These are phyloP conservation scores for Brasilioporus rufonigricans DNA, from an alignment of 768 basidiomycete species.

Conservation along the genomic window DNA sequence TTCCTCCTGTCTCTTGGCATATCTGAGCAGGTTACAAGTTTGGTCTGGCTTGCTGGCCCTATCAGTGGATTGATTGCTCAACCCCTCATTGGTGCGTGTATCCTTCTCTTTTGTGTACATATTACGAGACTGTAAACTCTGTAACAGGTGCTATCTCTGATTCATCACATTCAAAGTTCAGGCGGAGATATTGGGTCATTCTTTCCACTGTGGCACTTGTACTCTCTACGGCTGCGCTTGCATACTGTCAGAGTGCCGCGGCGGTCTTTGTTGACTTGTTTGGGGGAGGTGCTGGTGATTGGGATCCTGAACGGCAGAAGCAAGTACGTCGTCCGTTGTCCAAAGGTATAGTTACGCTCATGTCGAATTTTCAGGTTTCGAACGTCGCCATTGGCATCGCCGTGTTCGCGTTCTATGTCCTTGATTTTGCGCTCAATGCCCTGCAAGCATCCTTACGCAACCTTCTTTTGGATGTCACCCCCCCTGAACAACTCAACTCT, in stretches of 20 bases:
- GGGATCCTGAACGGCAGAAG: constrained; percentile 73
- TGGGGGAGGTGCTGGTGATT: constrained; percentile 75
- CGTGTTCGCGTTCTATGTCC: constrained; percentile 84
- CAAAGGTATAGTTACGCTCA: not conserved
- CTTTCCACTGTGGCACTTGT: constrained; percentile 81
- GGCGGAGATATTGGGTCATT: constrained; percentile 91
- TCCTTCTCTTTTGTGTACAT: not conserved
- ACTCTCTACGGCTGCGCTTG: constrained; percentile 73
- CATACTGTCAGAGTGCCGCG: constrained; percentile 78
- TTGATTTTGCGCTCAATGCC: constrained; percentile 98
- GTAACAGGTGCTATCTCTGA: constrained; percentile 88
- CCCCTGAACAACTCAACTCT: constrained; percentile 84
- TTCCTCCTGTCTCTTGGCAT: constrained; percentile 80
- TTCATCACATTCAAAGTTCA: constrained; percentile 85
- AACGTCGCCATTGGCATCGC: constrained; percentile 82
- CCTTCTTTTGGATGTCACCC: constrained; percentile 88
- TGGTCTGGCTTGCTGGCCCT: constrained; percentile 95
- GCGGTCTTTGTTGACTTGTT: constrained; percentile 73
- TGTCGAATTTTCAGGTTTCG: constrained; percentile 45
- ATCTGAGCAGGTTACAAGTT: constrained; percentile 85
- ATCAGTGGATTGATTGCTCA: constrained; percentile 95
- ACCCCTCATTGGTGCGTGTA: constrained; percentile 83
- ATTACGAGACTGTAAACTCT: constrained; percentile 4
- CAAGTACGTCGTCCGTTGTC: constrained; percentile 42
- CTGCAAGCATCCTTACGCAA: constrained; percentile 90